Evolutionary conservation across 2,329 filamentous ascomycete species (phyloP).

Genomic region (Sporothrix pseudoabietina): DNA sequence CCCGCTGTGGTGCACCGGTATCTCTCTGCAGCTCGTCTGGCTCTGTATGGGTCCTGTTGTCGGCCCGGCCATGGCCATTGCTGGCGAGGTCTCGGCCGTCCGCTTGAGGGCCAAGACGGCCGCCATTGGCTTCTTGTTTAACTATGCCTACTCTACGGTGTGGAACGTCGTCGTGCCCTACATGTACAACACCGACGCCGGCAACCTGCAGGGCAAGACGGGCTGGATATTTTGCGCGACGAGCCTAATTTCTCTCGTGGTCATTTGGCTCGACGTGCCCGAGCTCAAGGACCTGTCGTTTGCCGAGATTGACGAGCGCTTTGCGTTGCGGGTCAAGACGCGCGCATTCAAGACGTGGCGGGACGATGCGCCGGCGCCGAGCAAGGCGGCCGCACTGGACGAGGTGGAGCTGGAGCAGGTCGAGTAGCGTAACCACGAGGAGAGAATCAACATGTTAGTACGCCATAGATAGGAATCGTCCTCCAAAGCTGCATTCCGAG

Average conservation of each 20-base stretch:
- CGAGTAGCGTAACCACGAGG: not conserved
- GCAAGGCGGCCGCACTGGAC: not conserved
- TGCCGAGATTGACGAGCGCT: not conserved
- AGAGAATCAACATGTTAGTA: no score
- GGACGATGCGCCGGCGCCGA: not conserved
- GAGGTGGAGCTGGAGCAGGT: not conserved
- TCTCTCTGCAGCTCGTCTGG: not conserved
- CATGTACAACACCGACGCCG: slow-evolving; percentile 27
- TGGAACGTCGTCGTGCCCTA: slow-evolving; percentile 28
- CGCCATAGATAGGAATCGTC: no score
- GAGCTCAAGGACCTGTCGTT: not conserved
- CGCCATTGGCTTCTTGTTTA: slow-evolving; percentile 20
- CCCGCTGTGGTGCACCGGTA: not conserved
- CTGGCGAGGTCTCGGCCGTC: slow-evolving; percentile 19
- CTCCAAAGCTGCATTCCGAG: no score
- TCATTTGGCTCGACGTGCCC: slow-evolving; percentile 2
- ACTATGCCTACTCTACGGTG: slow-evolving; percentile 12
- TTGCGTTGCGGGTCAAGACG: not conserved
- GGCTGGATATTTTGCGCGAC: not conserved
- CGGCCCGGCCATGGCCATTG: slow-evolving; percentile 16
- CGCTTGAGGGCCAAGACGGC: slow-evolving; percentile 9
- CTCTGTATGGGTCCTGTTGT: slow-evolving; percentile 5
- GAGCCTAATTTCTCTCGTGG: not conserved
- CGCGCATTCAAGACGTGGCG: not conserved
- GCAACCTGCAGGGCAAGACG: slow-evolving; percentile 23